Conservation (phyloP, 2,329 filamentous ascomycete genomes). For the Trichoderma gracile region DNA sequence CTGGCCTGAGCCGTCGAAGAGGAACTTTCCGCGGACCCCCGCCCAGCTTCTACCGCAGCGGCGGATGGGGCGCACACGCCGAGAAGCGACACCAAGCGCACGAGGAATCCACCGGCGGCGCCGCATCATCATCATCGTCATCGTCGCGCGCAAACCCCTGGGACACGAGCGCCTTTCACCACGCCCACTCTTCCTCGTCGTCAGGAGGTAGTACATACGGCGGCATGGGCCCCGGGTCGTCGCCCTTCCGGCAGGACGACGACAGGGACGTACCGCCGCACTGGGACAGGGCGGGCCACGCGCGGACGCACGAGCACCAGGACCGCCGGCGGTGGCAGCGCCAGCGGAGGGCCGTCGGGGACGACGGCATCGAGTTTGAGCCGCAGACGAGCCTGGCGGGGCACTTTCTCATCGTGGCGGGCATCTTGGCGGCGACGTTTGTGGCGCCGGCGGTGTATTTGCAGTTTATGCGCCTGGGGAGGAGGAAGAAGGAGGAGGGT, state of each 20-base stretch:
- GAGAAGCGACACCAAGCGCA: constrained; percentile 60
- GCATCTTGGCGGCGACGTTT: constrained; percentile 49
- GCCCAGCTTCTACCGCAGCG: constrained; percentile 81
- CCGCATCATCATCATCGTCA: not conserved
- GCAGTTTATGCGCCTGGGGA: constrained; percentile 40
- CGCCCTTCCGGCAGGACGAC: constrained; percentile 49
- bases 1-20: constrained; percentile 75
- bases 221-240: constrained; percentile 62
- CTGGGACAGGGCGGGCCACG: constrained; percentile 75
- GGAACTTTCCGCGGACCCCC: constrained; percentile 81
- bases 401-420: constrained; percentile 53
- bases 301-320: constrained; percentile 68
- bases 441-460: constrained; percentile 47
- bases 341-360: constrained; percentile 43
- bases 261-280: constrained; percentile 54
- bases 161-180: constrained; percentile 29
- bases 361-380: constrained; percentile 42
- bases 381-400: constrained; percentile 46
- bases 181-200: not conserved
- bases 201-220: constrained; percentile 24
- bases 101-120: constrained; percentile 44
- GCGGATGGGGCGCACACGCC: constrained; percentile 70
- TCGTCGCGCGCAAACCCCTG: constrained; percentile 29
- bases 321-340: constrained; percentile 49
- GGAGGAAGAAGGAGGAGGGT: constrained; percentile 33